These are phyloP conservation scores for Ramalina peruviana DNA, from an alignment of 495 filamentous ascomycete genomes.

Conservation along the genomic window DNA sequence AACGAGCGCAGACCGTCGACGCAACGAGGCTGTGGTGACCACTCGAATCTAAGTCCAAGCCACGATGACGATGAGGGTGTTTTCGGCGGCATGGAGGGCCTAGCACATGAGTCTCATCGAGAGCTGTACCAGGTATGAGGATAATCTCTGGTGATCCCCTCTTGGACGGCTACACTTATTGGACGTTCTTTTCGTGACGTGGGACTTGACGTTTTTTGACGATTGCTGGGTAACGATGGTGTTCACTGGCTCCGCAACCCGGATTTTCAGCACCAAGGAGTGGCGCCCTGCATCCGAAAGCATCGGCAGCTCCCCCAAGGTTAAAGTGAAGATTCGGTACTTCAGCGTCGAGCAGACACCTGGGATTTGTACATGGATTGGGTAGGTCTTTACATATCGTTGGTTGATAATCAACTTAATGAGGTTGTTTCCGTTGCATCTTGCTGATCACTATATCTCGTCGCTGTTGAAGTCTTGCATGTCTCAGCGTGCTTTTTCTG, in stretches of 20 bases:
- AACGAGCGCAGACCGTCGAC: slow-evolving; percentile 8
- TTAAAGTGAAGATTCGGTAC: slow-evolving; percentile 17
- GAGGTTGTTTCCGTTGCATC: not conserved
- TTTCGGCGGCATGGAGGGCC: slow-evolving; percentile 95
- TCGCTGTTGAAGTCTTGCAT: no score
- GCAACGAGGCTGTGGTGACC: slow-evolving; percentile 24
- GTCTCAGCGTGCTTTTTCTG: no score
- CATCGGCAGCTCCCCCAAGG: slow-evolving; percentile 9
- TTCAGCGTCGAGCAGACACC: slow-evolving; percentile 19
- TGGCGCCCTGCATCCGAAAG: slow-evolving; percentile 3
- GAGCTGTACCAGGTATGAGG: not conserved
- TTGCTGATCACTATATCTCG: not conserved
- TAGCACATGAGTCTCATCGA: slow-evolving; percentile 17
- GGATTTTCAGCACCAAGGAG: slow-evolving; percentile 17
- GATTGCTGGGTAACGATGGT: slow-evolving; percentile 1
- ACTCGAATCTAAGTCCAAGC: slow-evolving; percentile 62
- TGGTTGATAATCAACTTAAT: not conserved
- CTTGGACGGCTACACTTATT: not conserved
- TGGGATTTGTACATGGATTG: not conserved
- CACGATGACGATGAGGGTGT: slow-evolving; percentile 92
- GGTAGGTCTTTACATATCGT: not conserved
- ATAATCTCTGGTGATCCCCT: not conserved
- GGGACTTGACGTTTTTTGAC: not conserved
- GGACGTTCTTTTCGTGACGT: not conserved
- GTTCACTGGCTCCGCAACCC: slow-evolving; percentile 17